Conservation (phyloP, 306 rosid genomes). For the Inga oerstediana region DNA sequence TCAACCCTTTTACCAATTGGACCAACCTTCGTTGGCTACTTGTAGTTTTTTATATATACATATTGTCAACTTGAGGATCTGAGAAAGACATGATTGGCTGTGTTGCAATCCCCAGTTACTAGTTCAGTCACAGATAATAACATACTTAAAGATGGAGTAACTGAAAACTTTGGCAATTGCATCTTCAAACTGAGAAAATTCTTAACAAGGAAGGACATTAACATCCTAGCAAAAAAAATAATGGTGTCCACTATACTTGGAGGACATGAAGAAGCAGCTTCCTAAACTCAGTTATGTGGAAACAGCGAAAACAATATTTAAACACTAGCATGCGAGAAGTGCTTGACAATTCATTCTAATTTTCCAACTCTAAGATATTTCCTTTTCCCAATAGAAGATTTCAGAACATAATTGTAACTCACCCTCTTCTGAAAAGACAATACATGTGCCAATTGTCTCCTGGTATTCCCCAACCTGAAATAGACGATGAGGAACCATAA, state of each 20-base stretch:
- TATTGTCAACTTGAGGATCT: constrained; percentile 9
- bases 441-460: constrained; percentile 75
- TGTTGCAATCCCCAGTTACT: neutral
- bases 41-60: neutral
- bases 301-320: constrained; percentile 8
- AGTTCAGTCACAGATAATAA: constrained; percentile 7
- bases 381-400: neutral
- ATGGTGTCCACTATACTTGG: constrained; percentile 5
- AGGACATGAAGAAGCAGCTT: constrained; percentile 23
- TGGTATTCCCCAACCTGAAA: constrained; percentile 76
- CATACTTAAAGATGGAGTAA: neutral
- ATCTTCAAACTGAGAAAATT: neutral
- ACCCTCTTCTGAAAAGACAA: constrained; percentile 73
- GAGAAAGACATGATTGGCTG: neutral
- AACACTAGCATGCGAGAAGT: constrained; percentile 1
- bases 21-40: neutral
- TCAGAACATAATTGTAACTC: constrained; percentile 21
- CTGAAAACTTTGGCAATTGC: neutral
- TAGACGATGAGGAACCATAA: constrained; percentile 25
- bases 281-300: constrained; percentile 15
- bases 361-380: neutral
- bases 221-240: neutral
- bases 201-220: neutral
- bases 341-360: neutral
- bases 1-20: too few relatives aligned